Conservation (phyloP, 2,329 filamentous ascomycete genomes). For the Corniculantispora saksenae region DNA sequence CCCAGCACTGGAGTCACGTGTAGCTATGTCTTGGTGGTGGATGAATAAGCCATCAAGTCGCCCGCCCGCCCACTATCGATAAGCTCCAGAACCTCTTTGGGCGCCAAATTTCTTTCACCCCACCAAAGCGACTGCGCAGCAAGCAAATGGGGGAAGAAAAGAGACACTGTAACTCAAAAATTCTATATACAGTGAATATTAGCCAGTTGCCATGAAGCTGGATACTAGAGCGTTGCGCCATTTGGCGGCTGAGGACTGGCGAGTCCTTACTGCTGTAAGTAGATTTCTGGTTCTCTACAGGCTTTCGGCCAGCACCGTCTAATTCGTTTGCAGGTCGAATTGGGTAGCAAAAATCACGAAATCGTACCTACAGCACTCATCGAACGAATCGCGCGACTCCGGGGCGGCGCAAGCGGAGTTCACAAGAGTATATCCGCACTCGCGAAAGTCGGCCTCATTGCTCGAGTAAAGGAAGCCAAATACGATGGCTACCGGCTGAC, state of each 20-base stretch:
- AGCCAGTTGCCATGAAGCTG: slow-evolving; percentile 73
- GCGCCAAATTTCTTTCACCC: slow-evolving; percentile 30
- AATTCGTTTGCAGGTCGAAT: slow-evolving; percentile 70
- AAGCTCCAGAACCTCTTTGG: slow-evolving; percentile 26
- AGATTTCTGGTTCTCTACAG: slow-evolving; percentile 25
- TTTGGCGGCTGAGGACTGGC: slow-evolving; percentile 90
- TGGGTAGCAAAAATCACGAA: slow-evolving; percentile 95
- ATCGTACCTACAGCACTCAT: slow-evolving; percentile 91
- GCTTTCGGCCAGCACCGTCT: slow-evolving; percentile 35
- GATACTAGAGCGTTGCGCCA: slow-evolving; percentile 93
- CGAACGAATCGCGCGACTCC: slow-evolving; percentile 76
- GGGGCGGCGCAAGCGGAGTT: slow-evolving; percentile 75
- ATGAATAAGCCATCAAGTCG: slow-evolving; percentile 20
- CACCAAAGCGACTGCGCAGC: slow-evolving; percentile 12
- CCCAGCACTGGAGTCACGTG: slow-evolving; percentile 37
- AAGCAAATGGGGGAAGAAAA: background rate
- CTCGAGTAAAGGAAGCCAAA: slow-evolving; percentile 89
- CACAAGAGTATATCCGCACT: slow-evolving; percentile 86
- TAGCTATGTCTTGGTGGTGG: background rate
- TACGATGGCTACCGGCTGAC: slow-evolving; percentile 97
- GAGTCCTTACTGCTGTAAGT: slow-evolving; percentile 85
- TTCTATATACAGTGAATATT: background rate
- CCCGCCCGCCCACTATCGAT: slow-evolving; percentile 23
- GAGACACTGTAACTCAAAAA: background rate
- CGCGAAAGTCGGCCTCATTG: slow-evolving; percentile 89